Conservation (phyloP, 441 rosid genomes). For the Erodium moschatum region DNA sequence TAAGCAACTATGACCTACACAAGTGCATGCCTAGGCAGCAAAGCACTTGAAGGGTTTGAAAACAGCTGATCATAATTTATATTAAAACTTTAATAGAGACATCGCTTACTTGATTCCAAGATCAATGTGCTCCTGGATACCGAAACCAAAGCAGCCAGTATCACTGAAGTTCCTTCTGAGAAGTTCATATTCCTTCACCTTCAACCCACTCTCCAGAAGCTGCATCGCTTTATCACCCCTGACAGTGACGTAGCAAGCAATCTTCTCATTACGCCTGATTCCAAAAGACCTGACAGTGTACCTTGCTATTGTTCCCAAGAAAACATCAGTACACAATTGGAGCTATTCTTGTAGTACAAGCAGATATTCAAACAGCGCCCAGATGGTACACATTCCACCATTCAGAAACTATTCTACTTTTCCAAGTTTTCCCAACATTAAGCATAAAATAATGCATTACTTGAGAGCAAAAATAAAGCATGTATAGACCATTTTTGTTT, state of each 20-base stretch:
- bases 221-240: conserved; percentile 70
- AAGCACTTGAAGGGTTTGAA: conserved; percentile 26
- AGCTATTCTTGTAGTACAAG: too few relatives aligned
- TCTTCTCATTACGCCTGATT: conserved; percentile 93
- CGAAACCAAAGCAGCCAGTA: conserved; percentile 85
- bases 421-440: too few relatives aligned
- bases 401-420: too few relatives aligned
- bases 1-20: too few relatives aligned
- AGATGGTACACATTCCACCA: too few relatives aligned
- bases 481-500: too few relatives aligned
- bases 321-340: too few relatives aligned
- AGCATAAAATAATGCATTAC: too few relatives aligned
- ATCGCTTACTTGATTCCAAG: conserved; percentile 66
- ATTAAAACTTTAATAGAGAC: not conserved
- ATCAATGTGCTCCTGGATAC: conserved; percentile 90
- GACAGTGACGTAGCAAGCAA: conserved; percentile 79
- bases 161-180: conserved; percentile 84
- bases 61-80: not conserved
- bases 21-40: conserved; percentile 35
- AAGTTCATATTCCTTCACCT: conserved; percentile 86
- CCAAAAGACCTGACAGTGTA: conserved; percentile 93
- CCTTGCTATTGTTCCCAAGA: conserved; percentile 40
- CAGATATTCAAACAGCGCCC: too few relatives aligned
- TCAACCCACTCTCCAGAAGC: conserved; percentile 68
- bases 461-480: too few relatives aligned